phyloP scores from a whole-genome alignment of 148 eudicot species.

The Linanthus parryae region DNA sequence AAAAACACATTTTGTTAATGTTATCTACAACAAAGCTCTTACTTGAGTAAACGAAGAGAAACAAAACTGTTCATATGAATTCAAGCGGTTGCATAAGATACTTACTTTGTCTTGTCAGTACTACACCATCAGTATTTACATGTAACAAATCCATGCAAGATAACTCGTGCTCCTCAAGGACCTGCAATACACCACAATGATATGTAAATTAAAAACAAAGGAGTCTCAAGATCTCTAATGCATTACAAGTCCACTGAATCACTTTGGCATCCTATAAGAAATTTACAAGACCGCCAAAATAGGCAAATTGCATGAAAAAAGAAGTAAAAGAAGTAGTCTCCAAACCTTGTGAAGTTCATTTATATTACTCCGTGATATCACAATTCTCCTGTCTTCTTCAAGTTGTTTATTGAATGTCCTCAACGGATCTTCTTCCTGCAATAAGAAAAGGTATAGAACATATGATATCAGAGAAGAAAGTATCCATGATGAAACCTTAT shows the following conservation, averaged over 20 bases:
- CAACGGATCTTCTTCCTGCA: conserved; percentile 85
- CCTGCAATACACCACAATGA: too few species aligned
- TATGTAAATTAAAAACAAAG: neutral
- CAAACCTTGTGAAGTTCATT: conserved; percentile 84
- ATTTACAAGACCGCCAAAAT: too few species aligned
- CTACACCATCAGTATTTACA: conserved; percentile 75
- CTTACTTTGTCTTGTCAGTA: conserved; percentile 80
- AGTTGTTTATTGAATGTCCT: conserved; percentile 83
- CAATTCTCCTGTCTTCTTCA: conserved; percentile 89
- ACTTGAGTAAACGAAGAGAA: too few species aligned
- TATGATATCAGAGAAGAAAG: too few species aligned
- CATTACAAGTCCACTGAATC: neutral
- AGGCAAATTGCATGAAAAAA: neutral
- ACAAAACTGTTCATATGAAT: too few species aligned
- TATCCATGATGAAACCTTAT: too few species aligned
- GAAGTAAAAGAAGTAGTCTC: neutral
- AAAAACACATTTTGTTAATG: too few species aligned
- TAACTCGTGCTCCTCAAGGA: conserved; percentile 81
- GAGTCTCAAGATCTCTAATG: neutral
- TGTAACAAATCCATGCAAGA: conserved; percentile 77
- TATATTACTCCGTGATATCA: conserved; percentile 80
- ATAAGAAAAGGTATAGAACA: too few species aligned
- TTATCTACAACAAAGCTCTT: too few species aligned
- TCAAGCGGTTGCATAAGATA: neutral
- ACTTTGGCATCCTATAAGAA: too few species aligned